These are phyloP conservation scores for Cercospora sp. DNA, from an alignment of 2,329 filamentous ascomycete genomes.

Conservation along the genomic window DNA sequence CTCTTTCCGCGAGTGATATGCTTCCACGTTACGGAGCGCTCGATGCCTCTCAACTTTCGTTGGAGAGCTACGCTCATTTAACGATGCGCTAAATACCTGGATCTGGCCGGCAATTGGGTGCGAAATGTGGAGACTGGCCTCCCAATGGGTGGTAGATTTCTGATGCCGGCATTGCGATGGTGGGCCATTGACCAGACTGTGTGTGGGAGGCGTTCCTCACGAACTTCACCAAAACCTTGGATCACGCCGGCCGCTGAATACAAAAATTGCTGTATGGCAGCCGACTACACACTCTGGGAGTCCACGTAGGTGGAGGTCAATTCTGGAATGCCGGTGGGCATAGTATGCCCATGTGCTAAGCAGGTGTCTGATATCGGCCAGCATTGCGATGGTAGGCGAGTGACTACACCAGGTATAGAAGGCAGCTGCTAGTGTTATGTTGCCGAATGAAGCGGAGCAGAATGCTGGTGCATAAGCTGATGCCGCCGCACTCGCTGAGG, in stretches of 20 bases:
- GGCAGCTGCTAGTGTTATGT: neutral
- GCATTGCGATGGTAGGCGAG: neutral
- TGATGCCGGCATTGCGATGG: no score
- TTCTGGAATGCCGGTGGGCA: neutral
- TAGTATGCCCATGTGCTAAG: neutral
- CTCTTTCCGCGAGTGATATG: slow-evolving; percentile 30
- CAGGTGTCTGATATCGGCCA: neutral
- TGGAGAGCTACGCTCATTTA: neutral
- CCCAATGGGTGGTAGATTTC: no score
- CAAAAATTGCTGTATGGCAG: neutral
- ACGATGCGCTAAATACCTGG: no score
- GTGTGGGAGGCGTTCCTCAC: neutral
- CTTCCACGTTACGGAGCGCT: slow-evolving; percentile 20
- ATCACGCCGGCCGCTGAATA: neutral
- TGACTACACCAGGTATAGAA: neutral
- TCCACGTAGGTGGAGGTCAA: neutral
- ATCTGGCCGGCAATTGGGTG: no score
- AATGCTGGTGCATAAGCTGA: neutral
- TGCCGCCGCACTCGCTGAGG: neutral
- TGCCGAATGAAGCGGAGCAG: neutral
- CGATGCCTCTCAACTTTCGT: slow-evolving; percentile 17
- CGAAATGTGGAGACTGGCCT: no score
- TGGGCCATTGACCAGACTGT: no score
- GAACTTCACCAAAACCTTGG: neutral
- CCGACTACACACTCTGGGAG: neutral